phyloP scores from a whole-genome alignment of 805 yeast species.

The Wickerhamiella shivajii region DNA sequence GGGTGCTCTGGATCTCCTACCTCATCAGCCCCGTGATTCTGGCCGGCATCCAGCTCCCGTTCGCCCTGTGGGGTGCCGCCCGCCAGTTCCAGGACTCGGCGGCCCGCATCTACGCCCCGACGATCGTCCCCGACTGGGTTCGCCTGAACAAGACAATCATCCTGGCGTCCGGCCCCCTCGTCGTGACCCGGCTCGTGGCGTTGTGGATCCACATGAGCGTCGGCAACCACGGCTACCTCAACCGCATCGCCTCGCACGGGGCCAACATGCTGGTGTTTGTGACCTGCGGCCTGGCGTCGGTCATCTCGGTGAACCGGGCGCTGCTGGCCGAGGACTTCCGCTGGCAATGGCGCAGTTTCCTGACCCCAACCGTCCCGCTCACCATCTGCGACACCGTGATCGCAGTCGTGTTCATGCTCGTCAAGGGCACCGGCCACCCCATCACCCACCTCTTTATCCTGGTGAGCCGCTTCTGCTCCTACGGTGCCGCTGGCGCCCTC shows the following conservation, averaged over 20 bases:
- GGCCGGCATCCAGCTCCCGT: conserved; percentile 15
- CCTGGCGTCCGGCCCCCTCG: conserved; percentile 16
- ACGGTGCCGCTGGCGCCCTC: conserved; percentile 18
- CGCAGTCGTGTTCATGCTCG: conserved; percentile 1
- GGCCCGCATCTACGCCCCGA: conserved; percentile 17
- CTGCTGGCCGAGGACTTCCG: conserved; percentile 20
- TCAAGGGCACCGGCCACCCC: conserved; percentile 6
- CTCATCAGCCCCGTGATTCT: conserved; percentile 6
- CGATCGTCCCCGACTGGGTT: conserved; percentile 20
- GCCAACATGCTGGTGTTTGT: conserved; percentile 14
- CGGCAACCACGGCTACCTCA: conserved; percentile 9
- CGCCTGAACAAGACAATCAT: conserved; percentile 18
- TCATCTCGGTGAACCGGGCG: conserved; percentile 20
- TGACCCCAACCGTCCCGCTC: conserved; percentile 20
- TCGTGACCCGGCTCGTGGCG: conserved; percentile 10
- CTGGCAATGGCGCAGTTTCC: conserved; percentile 23
- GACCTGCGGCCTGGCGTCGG: conserved; percentile 16
- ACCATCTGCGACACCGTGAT: conserved; percentile 10
- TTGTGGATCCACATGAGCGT: conserved; percentile 9
- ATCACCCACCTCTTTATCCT: conserved; percentile 8
- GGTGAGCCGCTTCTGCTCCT: conserved; percentile 14
- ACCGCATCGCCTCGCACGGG: conserved; percentile 12
- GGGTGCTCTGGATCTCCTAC: conserved; percentile 7
- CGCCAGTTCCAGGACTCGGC: conserved; percentile 17
- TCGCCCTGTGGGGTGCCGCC: conserved; percentile 15